Base-by-base conservation (phyloP, 2,329 filamentous ascomycete genomes). In the Paecilomyces dactylethromorphus region DNA sequence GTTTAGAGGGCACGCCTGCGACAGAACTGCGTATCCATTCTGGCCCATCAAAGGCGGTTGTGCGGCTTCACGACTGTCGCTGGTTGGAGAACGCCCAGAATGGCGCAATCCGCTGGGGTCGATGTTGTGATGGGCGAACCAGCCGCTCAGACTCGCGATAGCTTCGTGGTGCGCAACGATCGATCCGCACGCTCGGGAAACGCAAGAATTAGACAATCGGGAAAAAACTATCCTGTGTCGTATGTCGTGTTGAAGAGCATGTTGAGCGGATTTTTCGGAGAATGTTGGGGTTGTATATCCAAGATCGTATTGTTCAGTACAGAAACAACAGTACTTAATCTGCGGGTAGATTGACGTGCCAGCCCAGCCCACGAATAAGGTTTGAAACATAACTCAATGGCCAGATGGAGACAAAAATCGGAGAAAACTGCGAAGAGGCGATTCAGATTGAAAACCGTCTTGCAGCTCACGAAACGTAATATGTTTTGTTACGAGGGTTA, bases 121-220 rank as follows among this genome's bases (percentile, higher is more conserved):
- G 50, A 52, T 52, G 50, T 52, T 52, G 50, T 52, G 50, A 52
- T 52, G 26, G n/a, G 50, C 50, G 50, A 29, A 52, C 50, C 50
- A 15, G 50, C 50, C 50, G 50, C 26, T 52, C 50, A 29, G 26
- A 29, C 26, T 22, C 21, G n/a, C 49, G 18, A 26, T 21, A n/a
- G 26, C 50, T 52, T 52, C 50, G 15, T 13, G 0, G 11, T 10
- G 21, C 49, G 21, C 49, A 26, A 22, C 18, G n/a, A 18, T 52
- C 49, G 13, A 52, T 39, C 39, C 39, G 39, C 15, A 24, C 22
- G 10, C 6, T 24, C 50, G 50, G 21, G 50, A 52, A 15, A 29
- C 26, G 11, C 3, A 22, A 26, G 12, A 22, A 52, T 12, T 5
- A 22, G 50, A 26, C 50, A 29, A n/a, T 10, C 35, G 35, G 35